These are phyloP conservation scores for Podospora australis DNA, from an alignment of 495 filamentous ascomycete genomes.

Conservation along the genomic window DNA sequence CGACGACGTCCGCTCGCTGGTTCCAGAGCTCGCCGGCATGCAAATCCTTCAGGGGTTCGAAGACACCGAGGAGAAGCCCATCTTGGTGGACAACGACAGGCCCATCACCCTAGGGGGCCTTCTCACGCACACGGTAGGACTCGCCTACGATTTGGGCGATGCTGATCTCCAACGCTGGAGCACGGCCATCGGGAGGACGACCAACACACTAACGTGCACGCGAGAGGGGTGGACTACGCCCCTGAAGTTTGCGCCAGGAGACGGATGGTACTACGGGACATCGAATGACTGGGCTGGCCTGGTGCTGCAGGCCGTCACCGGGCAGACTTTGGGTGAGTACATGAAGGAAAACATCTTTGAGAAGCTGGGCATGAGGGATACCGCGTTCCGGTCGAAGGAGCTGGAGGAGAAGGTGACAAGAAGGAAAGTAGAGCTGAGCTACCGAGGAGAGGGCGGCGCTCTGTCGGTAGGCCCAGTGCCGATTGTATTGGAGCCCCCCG, in stretches of 20 bases:
- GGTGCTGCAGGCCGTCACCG: constrained; percentile 19
- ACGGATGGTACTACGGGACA: constrained; percentile 26
- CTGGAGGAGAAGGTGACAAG: not conserved
- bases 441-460: not conserved
- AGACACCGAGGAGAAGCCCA: constrained; percentile 9
- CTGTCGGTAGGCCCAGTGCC: constrained; percentile 4
- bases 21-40: constrained; percentile 28
- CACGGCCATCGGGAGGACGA: constrained; percentile 13
- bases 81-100: constrained; percentile 20
- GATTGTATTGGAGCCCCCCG: constrained; percentile 9
- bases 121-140: constrained; percentile 27
- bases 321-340: constrained; percentile 18
- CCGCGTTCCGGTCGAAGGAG: constrained; percentile 10
- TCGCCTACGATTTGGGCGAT: constrained; percentile 23
- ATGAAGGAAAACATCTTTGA: constrained; percentile 17
- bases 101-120: constrained; percentile 27
- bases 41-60: constrained; percentile 24
- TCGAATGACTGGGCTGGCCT: constrained; percentile 28
- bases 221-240: constrained; percentile 27
- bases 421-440: not conserved
- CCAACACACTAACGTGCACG: constrained; percentile 7
- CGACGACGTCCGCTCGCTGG: constrained; percentile 20
- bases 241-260: constrained; percentile 22
- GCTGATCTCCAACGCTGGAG: constrained; percentile 22
- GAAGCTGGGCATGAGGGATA: constrained; percentile 18